phyloP scores from a whole-genome alignment of 768 basidiomycete genomes.

The Podaxis sp. region DNA sequence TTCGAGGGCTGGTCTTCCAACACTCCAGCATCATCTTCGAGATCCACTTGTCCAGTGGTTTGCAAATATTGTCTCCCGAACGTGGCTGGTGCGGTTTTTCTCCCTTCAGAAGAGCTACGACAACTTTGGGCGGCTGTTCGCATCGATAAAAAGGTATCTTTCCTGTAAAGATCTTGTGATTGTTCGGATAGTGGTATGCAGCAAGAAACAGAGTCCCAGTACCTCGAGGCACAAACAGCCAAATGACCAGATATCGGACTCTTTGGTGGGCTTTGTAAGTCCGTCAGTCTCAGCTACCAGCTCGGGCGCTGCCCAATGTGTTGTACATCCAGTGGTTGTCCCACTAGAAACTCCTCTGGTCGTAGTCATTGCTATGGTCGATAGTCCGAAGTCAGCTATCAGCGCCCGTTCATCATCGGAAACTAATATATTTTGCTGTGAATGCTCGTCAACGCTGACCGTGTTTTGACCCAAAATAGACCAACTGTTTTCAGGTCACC shows the following conservation, averaged over 20 bases:
- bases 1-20: background rate
- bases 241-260: background rate
- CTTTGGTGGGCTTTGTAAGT: background rate
- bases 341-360: background rate
- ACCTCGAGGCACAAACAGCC: background rate
- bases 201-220: background rate
- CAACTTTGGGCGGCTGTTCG: background rate
- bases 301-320: background rate
- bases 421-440: background rate
- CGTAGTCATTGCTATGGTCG: background rate
- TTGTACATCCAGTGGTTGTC: background rate
- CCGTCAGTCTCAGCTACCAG: background rate
- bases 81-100: background rate
- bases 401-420: background rate
- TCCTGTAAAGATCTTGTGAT: background rate
- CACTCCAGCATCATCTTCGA: background rate
- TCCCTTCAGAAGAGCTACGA: background rate
- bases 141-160: background rate
- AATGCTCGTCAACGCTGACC: background rate
- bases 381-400: background rate
- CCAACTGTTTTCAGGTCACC: background rate
- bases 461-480: too few species aligned
- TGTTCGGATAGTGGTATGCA: too few species aligned
- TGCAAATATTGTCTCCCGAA: background rate
- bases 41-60: background rate